phyloP scores from a whole-genome alignment of 1,284 basidiomycete genomes.

The Earliella scabrosa region DNA sequence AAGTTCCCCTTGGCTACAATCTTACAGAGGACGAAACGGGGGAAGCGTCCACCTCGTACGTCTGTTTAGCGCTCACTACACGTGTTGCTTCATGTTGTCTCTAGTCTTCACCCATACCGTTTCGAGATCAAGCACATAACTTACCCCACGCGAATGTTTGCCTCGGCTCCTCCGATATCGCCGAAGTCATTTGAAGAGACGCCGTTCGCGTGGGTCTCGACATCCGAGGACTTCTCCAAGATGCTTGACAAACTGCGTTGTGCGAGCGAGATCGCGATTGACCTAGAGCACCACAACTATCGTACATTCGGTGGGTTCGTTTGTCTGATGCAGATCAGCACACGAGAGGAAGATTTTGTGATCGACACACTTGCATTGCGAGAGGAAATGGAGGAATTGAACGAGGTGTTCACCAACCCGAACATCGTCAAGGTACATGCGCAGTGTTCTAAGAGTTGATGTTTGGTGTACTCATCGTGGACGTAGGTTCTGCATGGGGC shows the following conservation, averaged over 20 bases:
- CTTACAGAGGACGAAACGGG: slow-evolving; percentile 48
- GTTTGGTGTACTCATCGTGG: slow-evolving; percentile 37
- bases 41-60: slow-evolving; percentile 40
- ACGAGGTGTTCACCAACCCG: slow-evolving; percentile 85
- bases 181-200: slow-evolving; percentile 69
- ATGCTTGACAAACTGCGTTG: slow-evolving; percentile 73
- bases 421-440: slow-evolving; percentile 76
- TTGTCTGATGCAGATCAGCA: slow-evolving; percentile 94
- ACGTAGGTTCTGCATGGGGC: slow-evolving; percentile 97
- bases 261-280: slow-evolving; percentile 87
- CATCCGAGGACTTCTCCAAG: slow-evolving; percentile 53
- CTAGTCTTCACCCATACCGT: slow-evolving; percentile 75
- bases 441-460: neutral
- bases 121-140: slow-evolving; percentile 78
- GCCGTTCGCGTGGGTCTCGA: slow-evolving; percentile 79
- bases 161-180: slow-evolving; percentile 47
- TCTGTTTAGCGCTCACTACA: too few relatives aligned
- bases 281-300: slow-evolving; percentile 92
- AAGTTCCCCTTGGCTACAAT: slow-evolving; percentile 74
- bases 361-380: slow-evolving; percentile 85
- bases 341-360: slow-evolving; percentile 84
- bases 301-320: slow-evolving; percentile 88
- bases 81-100: neutral
- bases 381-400: slow-evolving; percentile 72
- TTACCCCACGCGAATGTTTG: slow-evolving; percentile 75